Base-by-base conservation (phyloP, 2,329 filamentous ascomycete species). In the Fusarium udum region DNA sequence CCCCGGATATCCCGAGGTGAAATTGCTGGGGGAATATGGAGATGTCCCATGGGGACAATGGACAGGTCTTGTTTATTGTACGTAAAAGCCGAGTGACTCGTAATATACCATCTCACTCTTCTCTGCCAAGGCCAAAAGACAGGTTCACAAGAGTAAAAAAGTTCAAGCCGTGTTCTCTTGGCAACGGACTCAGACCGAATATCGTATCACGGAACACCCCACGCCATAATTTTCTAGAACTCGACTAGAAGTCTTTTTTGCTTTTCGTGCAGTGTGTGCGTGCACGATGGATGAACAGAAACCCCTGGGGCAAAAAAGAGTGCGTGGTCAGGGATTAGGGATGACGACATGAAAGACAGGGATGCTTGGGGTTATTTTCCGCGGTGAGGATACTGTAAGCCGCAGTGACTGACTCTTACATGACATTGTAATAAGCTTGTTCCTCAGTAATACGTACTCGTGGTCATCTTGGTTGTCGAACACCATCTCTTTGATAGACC, bases 21-120 rank as follows among this genome's bases (percentile, higher is more conserved):
- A 67, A 56, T 59, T 66, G 49, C 51, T 67, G 64, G 69, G 69
- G 73, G 55, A 48, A 56, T 46, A 69, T 65, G 61, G 62, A 72
- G 57, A 49, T 73, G 64, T 77, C 75, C 75, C 73, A 73, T 59
- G 75, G 75, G 75, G 69, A 73, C 61, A 59, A 67, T 52, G n/a
- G 49, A 36, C 32, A 36, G 32, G 32, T 52, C 24, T 63, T 56
- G 71, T 66, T 61, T 72, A 42, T 73, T 77, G 75, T 77, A 77
- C 75, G 75, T 77, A 77, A 75, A 71, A 58, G 65, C 42, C 60
- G 61, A 55, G 43, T 60, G 48, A 51, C 64, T 67, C 43, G 64
- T 56, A 60, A 46, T 45, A 58, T 53, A 42, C 36, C n/a, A 59
- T 60, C 55, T 37, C 39, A 55, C 43, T n/a, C 42, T 59, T 48